phyloP scores from a whole-genome alignment of 345 rosid genomes.

The Syzygium aqueum region DNA sequence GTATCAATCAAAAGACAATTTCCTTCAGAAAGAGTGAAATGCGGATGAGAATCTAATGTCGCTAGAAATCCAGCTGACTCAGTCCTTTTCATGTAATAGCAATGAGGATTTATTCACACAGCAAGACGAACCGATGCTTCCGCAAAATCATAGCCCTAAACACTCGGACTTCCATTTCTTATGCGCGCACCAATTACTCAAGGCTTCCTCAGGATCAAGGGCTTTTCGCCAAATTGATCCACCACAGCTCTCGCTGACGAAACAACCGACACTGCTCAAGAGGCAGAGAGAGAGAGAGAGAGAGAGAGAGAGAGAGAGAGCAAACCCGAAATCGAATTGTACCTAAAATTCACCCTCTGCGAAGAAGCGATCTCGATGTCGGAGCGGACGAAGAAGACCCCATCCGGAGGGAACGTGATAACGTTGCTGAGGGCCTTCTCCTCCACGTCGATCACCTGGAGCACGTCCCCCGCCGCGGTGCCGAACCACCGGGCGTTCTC shows the following conservation, averaged over 20 bases:
- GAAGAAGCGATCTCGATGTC: conserved; percentile 53
- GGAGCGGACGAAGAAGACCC: conserved; percentile 86
- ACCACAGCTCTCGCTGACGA: neutral
- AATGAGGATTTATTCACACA: neutral
- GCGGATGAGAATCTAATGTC: neutral
- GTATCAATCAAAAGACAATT: neutral
- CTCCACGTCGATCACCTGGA: conserved; percentile 84
- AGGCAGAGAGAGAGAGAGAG: neutral
- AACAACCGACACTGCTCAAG: neutral
- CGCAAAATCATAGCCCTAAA: neutral
- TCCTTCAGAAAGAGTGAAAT: neutral
- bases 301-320: neutral
- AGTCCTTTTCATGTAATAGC: neutral
- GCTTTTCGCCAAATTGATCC: neutral
- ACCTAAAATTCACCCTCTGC: conserved; percentile 87
- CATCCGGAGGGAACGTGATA: conserved; percentile 87
- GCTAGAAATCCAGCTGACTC: neutral
- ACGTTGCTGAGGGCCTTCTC: conserved; percentile 55
- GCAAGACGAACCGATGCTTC: neutral
- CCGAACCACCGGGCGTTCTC: conserved; percentile 76
- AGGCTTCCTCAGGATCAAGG: neutral
- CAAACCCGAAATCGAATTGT: neutral
- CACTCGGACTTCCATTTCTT: neutral
- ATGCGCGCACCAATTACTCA: neutral
- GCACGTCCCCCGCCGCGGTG: conserved; percentile 66